phyloP scores from a whole-genome alignment of 306 rosid species.

The Alnus glutinosa region DNA sequence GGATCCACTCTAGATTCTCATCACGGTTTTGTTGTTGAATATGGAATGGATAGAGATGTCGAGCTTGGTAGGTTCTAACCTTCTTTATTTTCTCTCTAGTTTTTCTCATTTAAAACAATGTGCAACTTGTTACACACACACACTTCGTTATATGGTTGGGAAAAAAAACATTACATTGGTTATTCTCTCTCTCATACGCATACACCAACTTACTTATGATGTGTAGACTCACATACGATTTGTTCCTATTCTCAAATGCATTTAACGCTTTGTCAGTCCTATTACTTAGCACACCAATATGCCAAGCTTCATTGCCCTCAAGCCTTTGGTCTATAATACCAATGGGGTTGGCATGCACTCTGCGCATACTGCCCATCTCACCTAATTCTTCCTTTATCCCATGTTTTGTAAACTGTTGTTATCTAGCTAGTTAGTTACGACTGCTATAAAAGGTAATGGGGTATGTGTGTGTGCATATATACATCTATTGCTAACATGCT shows the following conservation, averaged over 20 bases:
- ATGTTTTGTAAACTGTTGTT: no score
- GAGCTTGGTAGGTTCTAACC: slow-evolving; percentile 74
- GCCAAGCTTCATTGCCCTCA: not conserved
- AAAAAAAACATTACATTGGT: not conserved
- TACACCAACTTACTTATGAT: not conserved
- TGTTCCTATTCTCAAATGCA: not conserved
- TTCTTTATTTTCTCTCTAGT: not conserved
- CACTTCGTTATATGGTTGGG: not conserved
- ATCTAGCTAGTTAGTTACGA: no score
- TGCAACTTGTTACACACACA: slow-evolving; percentile 7
- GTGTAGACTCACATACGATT: not conserved
- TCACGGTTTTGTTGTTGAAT: slow-evolving; percentile 97
- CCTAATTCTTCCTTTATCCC: no score
- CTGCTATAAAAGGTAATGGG: no score
- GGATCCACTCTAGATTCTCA: slow-evolving; percentile 92
- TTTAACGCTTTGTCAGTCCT: not conserved
- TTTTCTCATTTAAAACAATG: not conserved
- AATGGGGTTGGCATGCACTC: no score
- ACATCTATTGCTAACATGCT: not conserved
- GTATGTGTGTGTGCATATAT: no score
- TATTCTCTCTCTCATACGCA: not conserved
- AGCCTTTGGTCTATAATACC: not conserved
- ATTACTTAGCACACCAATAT: not conserved
- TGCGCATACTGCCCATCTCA: no score
- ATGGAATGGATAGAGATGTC: slow-evolving; percentile 78